Percentiles rank a stretch among this genome's conserved stretches.
Conservation (phyloP, 176 grass and related monocot species). For the Dendrocalamus sinicus region DNA sequence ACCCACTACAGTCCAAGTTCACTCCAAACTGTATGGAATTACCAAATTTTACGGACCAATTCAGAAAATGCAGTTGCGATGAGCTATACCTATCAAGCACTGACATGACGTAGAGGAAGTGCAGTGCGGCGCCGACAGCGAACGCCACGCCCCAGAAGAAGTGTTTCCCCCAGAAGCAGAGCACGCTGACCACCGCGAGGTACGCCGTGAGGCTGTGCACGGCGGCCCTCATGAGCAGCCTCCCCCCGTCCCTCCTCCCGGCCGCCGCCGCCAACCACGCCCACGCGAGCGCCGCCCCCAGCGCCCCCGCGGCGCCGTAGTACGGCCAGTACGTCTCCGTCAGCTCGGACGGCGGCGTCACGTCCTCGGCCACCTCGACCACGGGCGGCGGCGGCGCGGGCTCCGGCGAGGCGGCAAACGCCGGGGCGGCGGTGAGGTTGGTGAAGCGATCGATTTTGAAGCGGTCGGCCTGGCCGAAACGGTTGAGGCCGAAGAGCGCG, state of each 20-base stretch:
- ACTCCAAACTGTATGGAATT: not conserved
- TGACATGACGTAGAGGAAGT: slow-evolving; percentile 96
- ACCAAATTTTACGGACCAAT: not conserved
- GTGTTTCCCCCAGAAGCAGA: slow-evolving; percentile 92
- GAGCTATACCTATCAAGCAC: slow-evolving; percentile 81
- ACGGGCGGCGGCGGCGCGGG: slow-evolving; percentile 44
- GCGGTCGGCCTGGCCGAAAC: slow-evolving; percentile 72
- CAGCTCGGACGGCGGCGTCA: slow-evolving; percentile 47
- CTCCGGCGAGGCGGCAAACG: slow-evolving; percentile 5
- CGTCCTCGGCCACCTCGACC: slow-evolving; percentile 19
- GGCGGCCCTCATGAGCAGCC: slow-evolving; percentile 70
- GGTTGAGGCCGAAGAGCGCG: slow-evolving; percentile 75
- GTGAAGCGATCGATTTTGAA: slow-evolving; percentile 85
- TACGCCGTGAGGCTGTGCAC: slow-evolving; percentile 90
- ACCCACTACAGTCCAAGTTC: slow-evolving; percentile 42
- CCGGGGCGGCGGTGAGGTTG: slow-evolving; percentile 58
- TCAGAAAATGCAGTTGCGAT: not conserved
- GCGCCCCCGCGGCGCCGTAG: slow-evolving; percentile 78
- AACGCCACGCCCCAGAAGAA: slow-evolving; percentile 92
- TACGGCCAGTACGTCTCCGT: slow-evolving; percentile 97
- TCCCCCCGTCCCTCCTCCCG: slow-evolving; percentile 49
- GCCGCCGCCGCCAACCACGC: slow-evolving; percentile 66
- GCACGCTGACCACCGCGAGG: slow-evolving; percentile 83
- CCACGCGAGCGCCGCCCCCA: slow-evolving; percentile 63
- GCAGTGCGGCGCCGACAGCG: slow-evolving; percentile 74